phyloP scores from a whole-genome alignment of 257 asterid species.

The Solanum tarapatanum region DNA sequence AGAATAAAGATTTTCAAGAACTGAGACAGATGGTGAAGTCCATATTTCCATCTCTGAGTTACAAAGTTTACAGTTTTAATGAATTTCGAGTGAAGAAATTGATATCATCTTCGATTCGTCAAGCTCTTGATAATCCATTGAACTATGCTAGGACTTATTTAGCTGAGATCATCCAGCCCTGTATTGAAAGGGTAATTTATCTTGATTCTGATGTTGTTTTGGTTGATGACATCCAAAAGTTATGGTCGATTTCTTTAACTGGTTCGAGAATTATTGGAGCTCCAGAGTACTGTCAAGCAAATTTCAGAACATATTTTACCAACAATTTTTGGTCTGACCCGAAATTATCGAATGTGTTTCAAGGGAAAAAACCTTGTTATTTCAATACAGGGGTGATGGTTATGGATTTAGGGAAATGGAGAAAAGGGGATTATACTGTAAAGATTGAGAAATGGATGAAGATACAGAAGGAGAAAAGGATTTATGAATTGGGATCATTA shows the following conservation, averaged over 20 bases:
- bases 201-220: constrained; percentile 47
- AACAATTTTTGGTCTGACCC: constrained; percentile 39
- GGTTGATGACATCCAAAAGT: constrained; percentile 35
- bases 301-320: constrained; percentile 38
- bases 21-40: constrained; percentile 15
- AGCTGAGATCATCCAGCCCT: constrained; percentile 33
- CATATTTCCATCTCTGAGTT: constrained; percentile 35
- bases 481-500: constrained; percentile 56
- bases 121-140: constrained; percentile 49
- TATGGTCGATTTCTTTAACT: constrained; percentile 23
- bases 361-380: constrained; percentile 49
- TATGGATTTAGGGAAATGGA: constrained; percentile 52
- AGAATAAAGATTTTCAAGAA: background rate
- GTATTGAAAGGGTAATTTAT: constrained; percentile 39
- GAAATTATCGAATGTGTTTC: constrained; percentile 15
- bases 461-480: constrained; percentile 44
- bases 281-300: constrained; percentile 42
- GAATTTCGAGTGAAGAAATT: constrained; percentile 16
- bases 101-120: constrained; percentile 47
- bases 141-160: constrained; percentile 63
- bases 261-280: constrained; percentile 50
- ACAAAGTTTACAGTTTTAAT: constrained; percentile 33
- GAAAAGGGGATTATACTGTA: constrained; percentile 34
- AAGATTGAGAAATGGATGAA: constrained; percentile 62
- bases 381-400: constrained; percentile 74